These are phyloP conservation scores for Fusarium buharicum DNA, from an alignment of 2,329 filamentous ascomycete species.

Conservation along the genomic window DNA sequence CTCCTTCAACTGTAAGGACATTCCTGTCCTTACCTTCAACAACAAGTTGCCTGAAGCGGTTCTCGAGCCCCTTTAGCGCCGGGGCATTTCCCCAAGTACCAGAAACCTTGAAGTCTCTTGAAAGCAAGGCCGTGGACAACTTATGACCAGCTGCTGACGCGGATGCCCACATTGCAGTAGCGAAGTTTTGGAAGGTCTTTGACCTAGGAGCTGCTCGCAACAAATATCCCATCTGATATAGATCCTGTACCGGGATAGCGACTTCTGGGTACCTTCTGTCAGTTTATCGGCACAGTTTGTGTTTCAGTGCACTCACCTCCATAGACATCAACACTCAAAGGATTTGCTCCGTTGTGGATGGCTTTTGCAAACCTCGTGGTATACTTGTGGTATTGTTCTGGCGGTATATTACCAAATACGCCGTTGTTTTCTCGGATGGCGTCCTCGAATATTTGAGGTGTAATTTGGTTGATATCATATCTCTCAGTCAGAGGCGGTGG, in stretches of 20 bases:
- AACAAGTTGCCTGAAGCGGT: conserved; percentile 48
- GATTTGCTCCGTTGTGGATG: conserved; percentile 35
- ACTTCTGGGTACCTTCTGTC: conserved; percentile 28
- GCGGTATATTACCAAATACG: conserved; percentile 30
- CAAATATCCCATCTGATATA: conserved; percentile 48
- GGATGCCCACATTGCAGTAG: conserved; percentile 45
- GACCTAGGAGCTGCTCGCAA: conserved; percentile 30
- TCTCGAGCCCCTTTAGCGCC: conserved; percentile 36
- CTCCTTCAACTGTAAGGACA: conserved; percentile 51
- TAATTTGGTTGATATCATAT: conserved; percentile 41
- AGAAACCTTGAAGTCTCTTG: conserved; percentile 31
- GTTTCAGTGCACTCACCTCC: conserved; percentile 40
- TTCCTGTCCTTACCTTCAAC: conserved; percentile 48
- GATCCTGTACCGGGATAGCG: conserved; percentile 24
- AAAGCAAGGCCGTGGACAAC: conserved; percentile 47
- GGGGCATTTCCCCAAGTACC: conserved; percentile 35
- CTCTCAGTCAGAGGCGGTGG: conserved; percentile 11
- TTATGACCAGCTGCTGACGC: conserved; percentile 48
- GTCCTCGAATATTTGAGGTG: conserved; percentile 35
- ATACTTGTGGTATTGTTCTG: conserved; percentile 42
- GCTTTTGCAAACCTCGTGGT: conserved; percentile 38
- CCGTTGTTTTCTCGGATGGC: conserved; percentile 28
- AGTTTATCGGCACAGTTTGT: conserved; percentile 1
- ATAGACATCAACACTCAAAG: conserved; percentile 33
- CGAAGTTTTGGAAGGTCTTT: conserved; percentile 25